Evolutionary conservation across 306 rosid genomes (phyloP).

Genomic region (Dryas octopetala): DNA sequence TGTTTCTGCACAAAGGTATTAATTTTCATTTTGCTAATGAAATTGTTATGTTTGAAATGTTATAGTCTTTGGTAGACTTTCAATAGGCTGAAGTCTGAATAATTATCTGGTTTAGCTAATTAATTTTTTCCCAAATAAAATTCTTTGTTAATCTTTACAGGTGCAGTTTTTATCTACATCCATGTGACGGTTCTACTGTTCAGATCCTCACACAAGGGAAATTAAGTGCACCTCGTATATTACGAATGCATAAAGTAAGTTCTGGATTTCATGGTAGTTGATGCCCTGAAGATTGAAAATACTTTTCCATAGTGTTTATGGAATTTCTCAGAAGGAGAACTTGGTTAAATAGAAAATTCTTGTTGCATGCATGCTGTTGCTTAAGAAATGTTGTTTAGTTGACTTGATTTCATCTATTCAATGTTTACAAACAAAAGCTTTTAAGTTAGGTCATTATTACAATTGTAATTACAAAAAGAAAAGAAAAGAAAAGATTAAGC

Average conservation of each 20-base stretch:
- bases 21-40: not conserved
- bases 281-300: conserved; percentile 5
- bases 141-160: conserved; percentile 41
- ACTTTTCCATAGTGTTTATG: not conserved
- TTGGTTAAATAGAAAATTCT: no score
- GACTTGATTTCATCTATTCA: not conserved
- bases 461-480: no score
- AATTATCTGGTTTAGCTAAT: not conserved
- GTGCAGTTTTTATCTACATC: conserved; percentile 95
- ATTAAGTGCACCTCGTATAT: conserved; percentile 94
- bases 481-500: no score
- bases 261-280: conserved; percentile 23
- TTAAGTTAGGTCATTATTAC: not conserved
- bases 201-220: conserved; percentile 97
- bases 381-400: not conserved
- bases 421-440: not conserved
- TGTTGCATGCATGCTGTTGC: not conserved
- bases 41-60: not conserved
- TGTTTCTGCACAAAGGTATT: conserved; percentile 5
- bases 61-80: conserved; percentile 10
- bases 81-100: not conserved
- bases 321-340: no score
- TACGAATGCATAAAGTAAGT: conserved; percentile 89
- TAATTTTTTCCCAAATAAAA: not conserved
- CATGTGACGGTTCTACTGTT: conserved; percentile 85